Evolutionary conservation across 768 basidiomycete genomes (phyloP).

Genomic region (Suillus subalutaceus): DNA sequence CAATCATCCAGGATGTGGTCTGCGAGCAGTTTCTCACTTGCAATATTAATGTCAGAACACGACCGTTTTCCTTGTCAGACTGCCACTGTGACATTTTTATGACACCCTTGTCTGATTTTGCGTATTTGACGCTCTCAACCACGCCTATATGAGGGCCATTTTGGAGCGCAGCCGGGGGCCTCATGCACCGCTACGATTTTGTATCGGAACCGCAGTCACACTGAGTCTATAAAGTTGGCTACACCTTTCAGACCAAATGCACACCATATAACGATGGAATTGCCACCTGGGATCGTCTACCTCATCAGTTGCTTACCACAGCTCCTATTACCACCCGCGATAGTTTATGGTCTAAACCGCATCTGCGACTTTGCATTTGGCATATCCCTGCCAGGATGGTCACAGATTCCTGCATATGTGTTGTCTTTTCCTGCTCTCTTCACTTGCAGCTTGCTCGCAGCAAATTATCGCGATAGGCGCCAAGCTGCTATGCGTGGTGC

Average conservation of each 20-base stretch:
- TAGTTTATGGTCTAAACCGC: constrained; percentile 20
- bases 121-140: too few species aligned
- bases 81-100: too few species aligned
- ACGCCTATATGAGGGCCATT: too few species aligned
- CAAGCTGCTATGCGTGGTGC: constrained; percentile 50
- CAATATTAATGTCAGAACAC: too few species aligned
- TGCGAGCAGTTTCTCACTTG: too few species aligned
- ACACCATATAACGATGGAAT: constrained; percentile 19
- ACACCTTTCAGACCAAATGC: background rate
- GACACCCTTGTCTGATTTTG: too few species aligned
- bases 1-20: too few species aligned
- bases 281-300: constrained; percentile 38
- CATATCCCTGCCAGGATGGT: constrained; percentile 19
- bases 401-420: constrained; percentile 19
- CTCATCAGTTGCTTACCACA: constrained; percentile 28
- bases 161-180: too few species aligned
- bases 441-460: constrained; percentile 16
- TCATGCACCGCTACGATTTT: too few species aligned
- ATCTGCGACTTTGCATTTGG: constrained; percentile 16
- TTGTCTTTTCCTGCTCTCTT: constrained; percentile 29
- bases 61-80: too few species aligned
- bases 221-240: background rate
- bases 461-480: constrained; percentile 32
- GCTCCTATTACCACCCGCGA: constrained; percentile 20
- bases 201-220: too few species aligned